Conservation (phyloP, 441 rosid species). For the Adansonia grandidieri region DNA sequence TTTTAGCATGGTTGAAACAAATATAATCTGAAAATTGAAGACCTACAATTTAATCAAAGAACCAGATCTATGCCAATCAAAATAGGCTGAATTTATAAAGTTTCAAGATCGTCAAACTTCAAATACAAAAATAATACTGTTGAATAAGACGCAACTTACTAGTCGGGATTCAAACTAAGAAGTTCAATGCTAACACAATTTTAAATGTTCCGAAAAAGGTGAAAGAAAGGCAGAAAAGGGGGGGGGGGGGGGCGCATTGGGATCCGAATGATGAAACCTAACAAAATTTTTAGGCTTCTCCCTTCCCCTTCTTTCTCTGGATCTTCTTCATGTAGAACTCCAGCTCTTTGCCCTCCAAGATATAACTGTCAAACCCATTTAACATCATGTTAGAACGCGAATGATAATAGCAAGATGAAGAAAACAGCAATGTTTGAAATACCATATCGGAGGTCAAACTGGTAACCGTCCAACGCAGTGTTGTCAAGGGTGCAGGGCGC, state of each 20-base stretch:
- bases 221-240: background rate
- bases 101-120: background rate
- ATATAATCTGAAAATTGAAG: background rate
- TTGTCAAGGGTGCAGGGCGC: too few species aligned
- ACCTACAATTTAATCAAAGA: background rate
- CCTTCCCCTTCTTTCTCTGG: conserved; percentile 56
- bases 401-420: background rate
- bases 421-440: too few species aligned
- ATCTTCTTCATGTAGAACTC: conserved; percentile 54
- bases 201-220: background rate
- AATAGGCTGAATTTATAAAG: background rate
- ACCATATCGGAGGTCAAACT: too few species aligned
- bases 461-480: too few species aligned
- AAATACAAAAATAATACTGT: background rate
- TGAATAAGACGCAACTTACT: background rate
- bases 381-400: background rate
- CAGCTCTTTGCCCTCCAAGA: conserved; percentile 50
- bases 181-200: conserved; percentile 6
- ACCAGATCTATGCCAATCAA: background rate
- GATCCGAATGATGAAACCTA: conserved; percentile 2
- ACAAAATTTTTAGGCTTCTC: conserved; percentile 33
- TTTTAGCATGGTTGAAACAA: background rate
- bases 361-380: conserved; percentile 36
- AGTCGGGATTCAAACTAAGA: background rate
- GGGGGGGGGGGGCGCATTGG: background rate